Evolutionary conservation across 2,329 filamentous ascomycete species (phyloP), one percentile per base, ranked within the genome.

Genomic region (Diaporthe helianthi): DNA sequence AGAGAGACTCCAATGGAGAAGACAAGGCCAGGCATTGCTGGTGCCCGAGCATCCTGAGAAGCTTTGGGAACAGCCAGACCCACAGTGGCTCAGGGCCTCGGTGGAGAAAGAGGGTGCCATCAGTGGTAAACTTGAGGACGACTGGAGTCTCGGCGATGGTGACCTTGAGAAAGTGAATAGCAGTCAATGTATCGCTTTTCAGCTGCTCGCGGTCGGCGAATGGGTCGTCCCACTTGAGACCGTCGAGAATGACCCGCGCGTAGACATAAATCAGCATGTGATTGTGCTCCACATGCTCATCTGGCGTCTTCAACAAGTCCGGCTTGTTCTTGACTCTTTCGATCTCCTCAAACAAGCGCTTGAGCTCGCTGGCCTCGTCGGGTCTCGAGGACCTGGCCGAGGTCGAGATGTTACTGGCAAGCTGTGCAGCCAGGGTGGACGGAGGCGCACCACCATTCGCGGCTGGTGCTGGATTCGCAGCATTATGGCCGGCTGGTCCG

Each of bases 251-350:
- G 69, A 93, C 92, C 76, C 92, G 90, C 61, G 91, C 86, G 74
- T 96, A 92, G 72, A 97, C 92, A 76, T 92, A 94, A 65, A 97
- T 90, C 61, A 98, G 86, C 80, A 94, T 92, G 75, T 94, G 91
- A 74, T 97, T 95, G 77, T 97, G 90, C 63, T 90, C 86, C 53
- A 92, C 80, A 73, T 92, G 90, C 53, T 92, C 89, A 72, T 90
- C 87, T 1, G 84, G 76, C 15, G 87, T 86, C 38, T 89, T 88
- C 31, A 95, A 84, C 31, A 83, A 76, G 1, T 77, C 79, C 47
- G 82, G 85, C 13, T 85, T 76, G 72, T 86, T 83, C 68, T 87
- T 87, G 71, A 87, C 82, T 26, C 80, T 79, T 74, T 89, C 84
- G 41, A 90, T 87, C 36, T 85, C 80, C 54, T 81, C 79, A 71